Conservation (phyloP, 495 filamentous ascomycete genomes). For the Xylaria acuta region DNA sequence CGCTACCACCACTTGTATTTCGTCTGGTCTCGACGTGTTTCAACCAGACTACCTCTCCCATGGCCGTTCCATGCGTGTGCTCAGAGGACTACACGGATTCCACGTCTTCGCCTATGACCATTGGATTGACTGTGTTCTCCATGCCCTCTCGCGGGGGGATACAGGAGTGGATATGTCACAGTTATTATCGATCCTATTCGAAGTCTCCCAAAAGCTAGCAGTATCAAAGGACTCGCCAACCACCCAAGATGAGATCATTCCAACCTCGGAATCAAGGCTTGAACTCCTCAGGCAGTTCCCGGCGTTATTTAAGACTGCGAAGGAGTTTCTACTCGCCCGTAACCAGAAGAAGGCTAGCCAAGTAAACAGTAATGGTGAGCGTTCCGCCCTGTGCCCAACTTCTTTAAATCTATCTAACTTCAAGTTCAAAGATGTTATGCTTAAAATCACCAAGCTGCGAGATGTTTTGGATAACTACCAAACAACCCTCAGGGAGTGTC, state of each 20-base stretch:
- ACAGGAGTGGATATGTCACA: neutral
- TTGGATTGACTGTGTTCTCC: conserved; percentile 38
- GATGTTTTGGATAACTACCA: conserved; percentile 30
- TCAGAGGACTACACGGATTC: conserved; percentile 39
- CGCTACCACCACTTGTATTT: conserved; percentile 8
- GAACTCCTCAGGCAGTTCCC: conserved; percentile 3
- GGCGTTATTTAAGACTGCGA: neutral
- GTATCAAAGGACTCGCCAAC: neutral
- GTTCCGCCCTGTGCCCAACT: neutral
- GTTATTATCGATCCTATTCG: neutral
- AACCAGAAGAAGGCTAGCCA: neutral
- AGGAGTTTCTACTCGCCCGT: neutral
- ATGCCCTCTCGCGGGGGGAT: neutral
- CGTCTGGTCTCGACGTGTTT: neutral
- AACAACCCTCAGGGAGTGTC: conserved; percentile 26
- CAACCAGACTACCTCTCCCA: neutral
- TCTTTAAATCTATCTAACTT: neutral
- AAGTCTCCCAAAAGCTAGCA: neutral
- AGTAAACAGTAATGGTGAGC: neutral
- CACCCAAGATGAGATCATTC: neutral
- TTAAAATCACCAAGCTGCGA: neutral
- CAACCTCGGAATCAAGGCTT: neutral
- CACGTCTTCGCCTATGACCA: conserved; percentile 39
- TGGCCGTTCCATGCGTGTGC: conserved; percentile 24
- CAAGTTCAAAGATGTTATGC: neutral